phyloP scores from a whole-genome alignment of 1,139 yeast genomes.

The Zygoascus meyerae region DNA sequence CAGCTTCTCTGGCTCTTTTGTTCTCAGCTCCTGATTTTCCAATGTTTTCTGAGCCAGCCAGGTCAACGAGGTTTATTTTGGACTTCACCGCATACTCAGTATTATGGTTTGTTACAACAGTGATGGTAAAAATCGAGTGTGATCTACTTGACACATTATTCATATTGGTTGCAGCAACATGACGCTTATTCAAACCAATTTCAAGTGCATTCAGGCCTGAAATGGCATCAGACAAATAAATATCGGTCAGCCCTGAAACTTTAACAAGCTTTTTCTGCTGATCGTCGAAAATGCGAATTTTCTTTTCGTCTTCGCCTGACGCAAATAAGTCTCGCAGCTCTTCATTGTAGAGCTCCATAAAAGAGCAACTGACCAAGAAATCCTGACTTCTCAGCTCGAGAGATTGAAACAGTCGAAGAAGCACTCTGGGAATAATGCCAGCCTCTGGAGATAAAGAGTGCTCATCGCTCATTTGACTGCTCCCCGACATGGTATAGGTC shows the following conservation, averaged over 20 bases:
- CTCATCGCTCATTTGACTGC: conserved; percentile 31
- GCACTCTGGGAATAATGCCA: conserved; percentile 63
- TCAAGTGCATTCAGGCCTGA: conserved; percentile 39
- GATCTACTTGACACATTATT: conserved; percentile 56
- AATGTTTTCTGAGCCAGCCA: conserved; percentile 86
- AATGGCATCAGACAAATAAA: conserved; percentile 26
- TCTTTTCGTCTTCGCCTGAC: conserved; percentile 32
- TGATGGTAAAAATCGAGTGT: conserved; percentile 66
- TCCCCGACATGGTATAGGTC: conserved; percentile 83
- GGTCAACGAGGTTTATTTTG: conserved; percentile 73
- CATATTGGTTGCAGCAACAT: conserved; percentile 57
- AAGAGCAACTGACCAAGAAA: conserved; percentile 60
- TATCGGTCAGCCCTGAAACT: conserved; percentile 44
- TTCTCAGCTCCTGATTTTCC: conserved; percentile 72
- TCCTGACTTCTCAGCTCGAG: conserved; percentile 37
- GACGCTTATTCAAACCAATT: conserved; percentile 46
- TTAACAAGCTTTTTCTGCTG: conserved; percentile 26
- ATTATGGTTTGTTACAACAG: conserved; percentile 40
- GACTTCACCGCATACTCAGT: conserved; percentile 28
- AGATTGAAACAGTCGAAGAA: conserved; percentile 27
- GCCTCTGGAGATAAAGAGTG: conserved; percentile 34
- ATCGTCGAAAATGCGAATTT: conserved; percentile 43
- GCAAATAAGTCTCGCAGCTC: conserved; percentile 53
- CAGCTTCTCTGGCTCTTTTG: conserved; percentile 81
- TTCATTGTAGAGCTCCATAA: conserved; percentile 70